phyloP scores from a whole-genome alignment of 2,329 filamentous ascomycete genomes.

The Ophiosphaerella herpotricha region DNA sequence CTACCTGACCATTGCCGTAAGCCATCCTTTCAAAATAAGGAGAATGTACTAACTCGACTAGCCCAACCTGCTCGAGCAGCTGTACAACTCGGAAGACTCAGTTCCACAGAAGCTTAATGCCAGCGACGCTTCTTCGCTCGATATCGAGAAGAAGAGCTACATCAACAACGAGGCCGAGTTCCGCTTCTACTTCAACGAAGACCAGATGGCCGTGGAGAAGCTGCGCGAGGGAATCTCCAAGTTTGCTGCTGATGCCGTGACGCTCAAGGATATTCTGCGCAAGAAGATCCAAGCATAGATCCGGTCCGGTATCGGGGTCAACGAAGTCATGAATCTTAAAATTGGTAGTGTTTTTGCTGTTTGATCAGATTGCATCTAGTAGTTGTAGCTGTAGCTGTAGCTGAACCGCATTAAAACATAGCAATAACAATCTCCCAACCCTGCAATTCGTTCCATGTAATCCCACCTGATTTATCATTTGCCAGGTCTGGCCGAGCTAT shows the following conservation, averaged over 20 bases:
- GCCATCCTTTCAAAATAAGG: slow-evolving; percentile 38
- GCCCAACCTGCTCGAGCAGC: slow-evolving; percentile 92
- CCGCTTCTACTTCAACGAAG: slow-evolving; percentile 99
- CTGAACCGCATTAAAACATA: neutral
- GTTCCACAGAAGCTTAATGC: slow-evolving; percentile 95
- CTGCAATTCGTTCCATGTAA: no score
- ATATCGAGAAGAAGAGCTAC: slow-evolving; percentile 89
- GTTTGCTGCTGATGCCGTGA: slow-evolving; percentile 94
- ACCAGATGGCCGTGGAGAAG: slow-evolving; percentile 99
- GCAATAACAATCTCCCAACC: neutral
- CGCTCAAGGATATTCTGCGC: slow-evolving; percentile 89
- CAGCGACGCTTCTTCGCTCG: slow-evolving; percentile 64
- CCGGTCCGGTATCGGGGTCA: slow-evolving; percentile 32
- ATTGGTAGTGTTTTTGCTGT: slow-evolving; percentile 18
- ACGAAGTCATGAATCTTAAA: slow-evolving; percentile 29
- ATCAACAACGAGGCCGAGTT: slow-evolving; percentile 86
- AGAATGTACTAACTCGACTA: slow-evolving; percentile 42
- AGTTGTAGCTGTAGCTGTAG: slow-evolving; percentile 20
- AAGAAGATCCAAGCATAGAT: slow-evolving; percentile 69
- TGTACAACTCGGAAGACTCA: slow-evolving; percentile 78
- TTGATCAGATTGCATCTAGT: slow-evolving; percentile 5
- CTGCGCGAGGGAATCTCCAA: slow-evolving; percentile 99
- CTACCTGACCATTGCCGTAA: slow-evolving; percentile 95
- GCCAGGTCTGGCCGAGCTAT: slow-evolving; percentile 26
- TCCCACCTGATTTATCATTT: slow-evolving; percentile 34